These are phyloP conservation scores for Mesembryanthemum crystallinum DNA, from an alignment of 148 eudicot genomes.

Conservation along the genomic window DNA sequence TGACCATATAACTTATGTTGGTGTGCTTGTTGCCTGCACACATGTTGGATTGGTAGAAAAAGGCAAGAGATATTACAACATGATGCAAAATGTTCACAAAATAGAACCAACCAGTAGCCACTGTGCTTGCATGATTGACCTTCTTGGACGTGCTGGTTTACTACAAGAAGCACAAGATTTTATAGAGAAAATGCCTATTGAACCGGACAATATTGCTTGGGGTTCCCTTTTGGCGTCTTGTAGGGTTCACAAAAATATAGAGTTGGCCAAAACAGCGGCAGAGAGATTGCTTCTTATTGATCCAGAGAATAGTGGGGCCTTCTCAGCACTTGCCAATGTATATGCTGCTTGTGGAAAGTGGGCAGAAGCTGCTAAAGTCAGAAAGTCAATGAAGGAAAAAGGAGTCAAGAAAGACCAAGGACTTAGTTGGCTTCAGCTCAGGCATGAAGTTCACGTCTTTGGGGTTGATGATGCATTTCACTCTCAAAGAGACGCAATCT, in stretches of 20 bases:
- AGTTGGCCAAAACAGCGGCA: constrained; percentile 38
- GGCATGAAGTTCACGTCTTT: constrained; percentile 36
- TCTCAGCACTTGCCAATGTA: constrained; percentile 41
- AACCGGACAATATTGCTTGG: constrained; percentile 45
- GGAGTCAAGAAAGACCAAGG: constrained; percentile 51
- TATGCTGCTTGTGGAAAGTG: constrained; percentile 42
- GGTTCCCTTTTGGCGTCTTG: constrained; percentile 48
- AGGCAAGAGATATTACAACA: constrained; percentile 38
- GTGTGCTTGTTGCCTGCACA: constrained; percentile 42
- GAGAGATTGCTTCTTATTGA: constrained; percentile 38
- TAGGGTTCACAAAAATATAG: constrained; percentile 37
- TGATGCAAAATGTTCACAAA: constrained; percentile 40
- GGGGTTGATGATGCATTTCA: constrained; percentile 43
- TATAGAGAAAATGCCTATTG: constrained; percentile 39
- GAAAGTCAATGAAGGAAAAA: constrained; percentile 39
- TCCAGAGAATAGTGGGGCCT: constrained; percentile 50
- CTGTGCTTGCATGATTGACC: constrained; percentile 49
- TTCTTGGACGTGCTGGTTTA: constrained; percentile 46
- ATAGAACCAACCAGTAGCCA: constrained; percentile 36
- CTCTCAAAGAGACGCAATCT: constrained; percentile 37
- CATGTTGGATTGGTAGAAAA: constrained; percentile 41
- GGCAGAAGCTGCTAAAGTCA: constrained; percentile 39
- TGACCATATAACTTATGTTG: constrained; percentile 45
- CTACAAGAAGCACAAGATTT: constrained; percentile 46
- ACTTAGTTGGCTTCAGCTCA: constrained; percentile 44